Percentiles rank a stretch among this genome's conserved stretches.
Conservation (phyloP, 208 protist genomes). For the Lotmaria passim region DNA sequence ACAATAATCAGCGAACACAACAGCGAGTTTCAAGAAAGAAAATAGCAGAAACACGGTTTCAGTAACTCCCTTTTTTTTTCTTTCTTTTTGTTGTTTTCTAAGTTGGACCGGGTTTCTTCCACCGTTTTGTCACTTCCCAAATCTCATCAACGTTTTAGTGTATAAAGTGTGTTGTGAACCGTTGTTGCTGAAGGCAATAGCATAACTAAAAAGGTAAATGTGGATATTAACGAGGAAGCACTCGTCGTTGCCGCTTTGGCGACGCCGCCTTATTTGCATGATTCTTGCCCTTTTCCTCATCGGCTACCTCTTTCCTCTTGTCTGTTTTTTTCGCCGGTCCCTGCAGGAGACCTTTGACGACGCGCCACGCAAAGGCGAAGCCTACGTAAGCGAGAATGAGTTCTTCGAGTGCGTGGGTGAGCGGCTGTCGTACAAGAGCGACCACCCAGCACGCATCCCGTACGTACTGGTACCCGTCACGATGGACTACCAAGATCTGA, state of each 20-base stretch:
- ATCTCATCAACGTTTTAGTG: too few species aligned
- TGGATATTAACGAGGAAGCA: too few species aligned
- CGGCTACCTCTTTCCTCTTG: constrained; percentile 9
- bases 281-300: constrained; percentile 15
- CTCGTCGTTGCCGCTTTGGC: background rate
- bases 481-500: constrained; percentile 45
- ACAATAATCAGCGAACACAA: too few species aligned
- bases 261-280: background rate
- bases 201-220: too few species aligned
- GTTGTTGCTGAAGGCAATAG: too few species aligned
- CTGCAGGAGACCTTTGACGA: constrained; percentile 8
- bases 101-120: too few species aligned
- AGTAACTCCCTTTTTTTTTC: too few species aligned
- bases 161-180: too few species aligned
- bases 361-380: constrained; percentile 22
- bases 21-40: too few species aligned
- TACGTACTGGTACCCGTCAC: constrained; percentile 42
- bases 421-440: constrained; percentile 22
- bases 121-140: too few species aligned
- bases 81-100: too few species aligned
- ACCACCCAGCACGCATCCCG: constrained; percentile 25
- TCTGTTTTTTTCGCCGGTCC: constrained; percentile 5
- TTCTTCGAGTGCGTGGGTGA: constrained; percentile 30
- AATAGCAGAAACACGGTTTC: too few species aligned
- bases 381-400: constrained; percentile 22